Evolutionary conservation across 305 asterid genomes (phyloP).

Genomic region (Fraxinus latifolia): DNA sequence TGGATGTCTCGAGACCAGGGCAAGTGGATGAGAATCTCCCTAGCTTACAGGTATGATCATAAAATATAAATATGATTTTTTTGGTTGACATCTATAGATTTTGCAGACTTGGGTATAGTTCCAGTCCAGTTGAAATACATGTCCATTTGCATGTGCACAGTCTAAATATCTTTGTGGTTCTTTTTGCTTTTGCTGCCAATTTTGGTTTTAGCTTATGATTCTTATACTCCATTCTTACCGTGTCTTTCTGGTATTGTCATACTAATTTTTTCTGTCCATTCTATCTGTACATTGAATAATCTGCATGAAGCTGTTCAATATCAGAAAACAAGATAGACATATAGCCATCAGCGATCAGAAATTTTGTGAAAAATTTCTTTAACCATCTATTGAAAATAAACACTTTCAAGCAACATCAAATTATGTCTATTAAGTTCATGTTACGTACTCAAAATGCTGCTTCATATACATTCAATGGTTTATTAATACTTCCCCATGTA

Average conservation of each 20-base stretch:
- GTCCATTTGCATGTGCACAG: not conserved
- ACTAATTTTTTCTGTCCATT: not conserved
- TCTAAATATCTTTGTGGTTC: not conserved
- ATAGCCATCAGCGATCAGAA: not conserved
- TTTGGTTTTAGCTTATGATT: not conserved
- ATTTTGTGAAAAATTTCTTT: not conserved
- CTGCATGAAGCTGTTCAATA: not conserved
- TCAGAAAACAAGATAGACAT: not conserved
- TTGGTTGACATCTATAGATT: not conserved
- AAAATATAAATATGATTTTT: not conserved
- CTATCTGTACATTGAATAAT: not conserved
- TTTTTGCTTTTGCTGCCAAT: not conserved
- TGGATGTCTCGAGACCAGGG: constrained; percentile 75
- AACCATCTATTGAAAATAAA: not conserved
- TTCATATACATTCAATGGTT: not conserved
- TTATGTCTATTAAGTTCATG: not conserved
- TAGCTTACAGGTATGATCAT: constrained; percentile 61
- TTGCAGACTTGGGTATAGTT: not conserved
- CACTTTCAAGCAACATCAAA: not conserved
- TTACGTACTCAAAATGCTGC: not conserved
- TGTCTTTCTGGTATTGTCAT: not conserved
- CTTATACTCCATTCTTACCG: not conserved
- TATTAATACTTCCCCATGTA: not conserved
- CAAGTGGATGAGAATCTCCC: constrained; percentile 63
- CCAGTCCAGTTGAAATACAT: not conserved